Evolutionary conservation across 2,329 filamentous ascomycete genomes (phyloP), one percentile per base, ranked within the genome.

Genomic region (Monosporascus sp.): DNA sequence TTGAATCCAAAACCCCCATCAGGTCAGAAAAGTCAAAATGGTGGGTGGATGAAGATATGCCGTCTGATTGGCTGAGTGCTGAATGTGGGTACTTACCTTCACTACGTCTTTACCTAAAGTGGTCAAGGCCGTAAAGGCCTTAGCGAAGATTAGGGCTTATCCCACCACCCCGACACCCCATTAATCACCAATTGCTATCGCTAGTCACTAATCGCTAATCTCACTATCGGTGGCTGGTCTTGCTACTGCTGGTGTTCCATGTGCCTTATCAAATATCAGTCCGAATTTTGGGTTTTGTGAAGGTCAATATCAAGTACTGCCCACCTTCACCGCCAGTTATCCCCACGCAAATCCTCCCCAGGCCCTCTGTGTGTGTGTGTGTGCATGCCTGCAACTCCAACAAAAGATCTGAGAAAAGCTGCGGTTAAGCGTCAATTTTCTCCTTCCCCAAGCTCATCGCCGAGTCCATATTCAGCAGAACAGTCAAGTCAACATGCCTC

Each of bases 401-500:
- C 27, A 11, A 14, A 11, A 31, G 27, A 31, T n/a, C 43, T 8
- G 43, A 7, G 20, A 14, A 27, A 31, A 46, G 24, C 43, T 27
- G 38, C 5, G 38, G 38, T 41, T 5, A 19, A 20, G 9, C 16
- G 19, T 41, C 38, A 51, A 50, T 46, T 49, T 48, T 45, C 49
- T 41, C 44, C 61, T 63, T 64, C 57, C 56, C 54, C 53, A 59
- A 61, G 47, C 56, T 56, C 54, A 66, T 64, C 65, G 67, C 67
- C 61, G 60, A 63, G 61, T 59, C 56, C 59, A 64, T 61, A 64
- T 52, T 59, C 56, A 64, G 62, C 58, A 57, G 58, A 55, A 52
- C 62, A 59, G 66, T 69, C 62, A 70, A 70, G 70, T 76, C 82
- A 90, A 78, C 75, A 97, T 97, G 93, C 81, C 92, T 79, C 92